Conservation (phyloP, 495 filamentous ascomycete species). For the Jackrogersella minutella region DNA sequence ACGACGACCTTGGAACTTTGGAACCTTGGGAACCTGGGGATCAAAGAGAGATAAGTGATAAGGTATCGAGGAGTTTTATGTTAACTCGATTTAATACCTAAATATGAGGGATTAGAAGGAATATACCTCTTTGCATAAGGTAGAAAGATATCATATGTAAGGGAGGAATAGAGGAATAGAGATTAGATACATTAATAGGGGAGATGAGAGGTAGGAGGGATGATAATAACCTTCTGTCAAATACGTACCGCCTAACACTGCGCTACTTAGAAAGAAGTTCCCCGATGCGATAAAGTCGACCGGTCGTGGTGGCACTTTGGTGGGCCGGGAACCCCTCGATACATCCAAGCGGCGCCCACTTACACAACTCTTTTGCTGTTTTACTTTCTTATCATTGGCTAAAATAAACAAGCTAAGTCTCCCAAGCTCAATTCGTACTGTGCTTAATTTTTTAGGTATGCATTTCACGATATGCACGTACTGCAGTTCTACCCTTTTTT, state of each 20-base stretch:
- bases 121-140: slow-evolving; percentile 17
- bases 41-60: slow-evolving; percentile 9
- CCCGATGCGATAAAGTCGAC: slow-evolving; percentile 28
- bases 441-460: slow-evolving; percentile 3
- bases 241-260: slow-evolving; percentile 9
- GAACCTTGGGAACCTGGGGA: no score
- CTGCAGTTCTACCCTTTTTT: not conserved
- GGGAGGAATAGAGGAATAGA: slow-evolving; percentile 8
- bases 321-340: slow-evolving; percentile 39
- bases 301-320: slow-evolving; percentile 34
- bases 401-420: slow-evolving; percentile 11
- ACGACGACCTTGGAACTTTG: no score
- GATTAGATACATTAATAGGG: slow-evolving; percentile 2
- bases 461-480: not conserved
- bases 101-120: not conserved
- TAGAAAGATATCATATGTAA: slow-evolving; percentile 14
- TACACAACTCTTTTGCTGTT: slow-evolving; percentile 28
- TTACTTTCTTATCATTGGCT: slow-evolving; percentile 15
- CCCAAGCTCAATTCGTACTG: slow-evolving; percentile 32
- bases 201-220: slow-evolving; percentile 23
- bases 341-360: slow-evolving; percentile 38
- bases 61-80: slow-evolving; percentile 1
- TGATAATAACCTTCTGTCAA: slow-evolving; percentile 29
- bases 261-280: slow-evolving; percentile 16
- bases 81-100: slow-evolving; percentile 5